Evolutionary conservation across 2,329 filamentous ascomycete species (phyloP).

Genomic region (Colletotrichum tamarilloi): DNA sequence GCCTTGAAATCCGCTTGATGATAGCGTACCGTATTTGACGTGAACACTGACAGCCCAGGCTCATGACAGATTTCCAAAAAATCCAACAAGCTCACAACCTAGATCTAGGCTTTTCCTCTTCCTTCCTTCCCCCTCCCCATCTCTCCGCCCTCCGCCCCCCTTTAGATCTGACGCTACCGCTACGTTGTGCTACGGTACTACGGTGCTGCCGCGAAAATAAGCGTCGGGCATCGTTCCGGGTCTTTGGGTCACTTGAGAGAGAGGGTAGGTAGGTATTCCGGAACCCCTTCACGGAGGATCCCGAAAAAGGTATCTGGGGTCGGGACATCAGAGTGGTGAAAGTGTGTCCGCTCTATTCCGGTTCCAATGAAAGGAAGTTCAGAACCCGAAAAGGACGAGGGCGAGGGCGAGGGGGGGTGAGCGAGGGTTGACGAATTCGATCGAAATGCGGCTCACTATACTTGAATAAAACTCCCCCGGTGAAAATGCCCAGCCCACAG

Average conservation of each 20-base stretch:
- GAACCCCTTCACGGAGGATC: neutral
- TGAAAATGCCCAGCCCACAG: too few species aligned
- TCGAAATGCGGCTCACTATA: neutral
- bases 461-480: too few species aligned
- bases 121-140: too few species aligned
- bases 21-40: neutral
- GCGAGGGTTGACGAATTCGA: neutral
- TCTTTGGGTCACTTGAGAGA: neutral
- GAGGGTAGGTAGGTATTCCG: neutral
- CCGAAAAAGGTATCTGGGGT: neutral
- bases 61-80: too few species aligned
- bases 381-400: neutral
- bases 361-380: neutral
- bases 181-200: neutral
- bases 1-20: neutral
- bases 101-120: neutral
- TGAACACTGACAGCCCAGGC: neutral
- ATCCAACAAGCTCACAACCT: neutral
- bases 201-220: neutral
- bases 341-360: too few species aligned
- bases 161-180: neutral
- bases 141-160: neutral
- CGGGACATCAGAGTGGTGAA: too few species aligned
- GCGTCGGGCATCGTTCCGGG: neutral
- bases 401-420: too few species aligned